Evolutionary conservation across 306 rosid species (phyloP).

Genomic region (Trifolium dubium): DNA sequence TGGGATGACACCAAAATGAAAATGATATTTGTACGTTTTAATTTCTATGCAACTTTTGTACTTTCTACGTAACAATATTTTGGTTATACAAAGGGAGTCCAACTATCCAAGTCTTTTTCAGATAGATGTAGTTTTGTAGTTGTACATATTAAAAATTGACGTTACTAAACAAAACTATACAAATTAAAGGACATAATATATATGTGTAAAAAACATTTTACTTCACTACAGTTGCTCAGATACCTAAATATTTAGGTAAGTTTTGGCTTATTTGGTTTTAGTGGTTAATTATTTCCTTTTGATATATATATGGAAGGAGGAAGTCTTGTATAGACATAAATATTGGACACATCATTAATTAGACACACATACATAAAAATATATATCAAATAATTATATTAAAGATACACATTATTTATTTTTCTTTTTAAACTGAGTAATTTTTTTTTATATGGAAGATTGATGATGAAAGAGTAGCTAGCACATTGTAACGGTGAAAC

Average conservation of each 20-base stretch:
- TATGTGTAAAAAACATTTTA: neutral
- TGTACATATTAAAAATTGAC: neutral
- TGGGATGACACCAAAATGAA: neutral
- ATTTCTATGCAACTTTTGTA: neutral
- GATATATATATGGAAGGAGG: too few relatives aligned
- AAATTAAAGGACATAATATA: neutral
- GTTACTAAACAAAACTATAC: neutral
- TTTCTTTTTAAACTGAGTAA: too few relatives aligned
- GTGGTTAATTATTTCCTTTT: neutral
- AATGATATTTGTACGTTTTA: neutral
- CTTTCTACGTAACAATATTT: neutral
- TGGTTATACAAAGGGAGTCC: neutral
- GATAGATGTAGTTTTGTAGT: neutral
- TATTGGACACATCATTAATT: too few relatives aligned
- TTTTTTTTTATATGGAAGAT: too few relatives aligned
- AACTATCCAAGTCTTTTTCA: neutral
- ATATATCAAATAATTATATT: too few relatives aligned
- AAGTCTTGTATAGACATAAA: too few relatives aligned
- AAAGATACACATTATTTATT: too few relatives aligned
- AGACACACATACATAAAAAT: too few relatives aligned
- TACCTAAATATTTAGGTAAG: slow-evolving; percentile 10
- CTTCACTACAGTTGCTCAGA: neutral
- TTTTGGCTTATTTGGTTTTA: neutral
- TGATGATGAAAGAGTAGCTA: too few relatives aligned
- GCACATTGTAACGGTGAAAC: too few relatives aligned